Evolutionary conservation across 129 eudicot species (phyloP), one percentile per base, ranked within the genome.

Genomic region (Solidago caesia): DNA sequence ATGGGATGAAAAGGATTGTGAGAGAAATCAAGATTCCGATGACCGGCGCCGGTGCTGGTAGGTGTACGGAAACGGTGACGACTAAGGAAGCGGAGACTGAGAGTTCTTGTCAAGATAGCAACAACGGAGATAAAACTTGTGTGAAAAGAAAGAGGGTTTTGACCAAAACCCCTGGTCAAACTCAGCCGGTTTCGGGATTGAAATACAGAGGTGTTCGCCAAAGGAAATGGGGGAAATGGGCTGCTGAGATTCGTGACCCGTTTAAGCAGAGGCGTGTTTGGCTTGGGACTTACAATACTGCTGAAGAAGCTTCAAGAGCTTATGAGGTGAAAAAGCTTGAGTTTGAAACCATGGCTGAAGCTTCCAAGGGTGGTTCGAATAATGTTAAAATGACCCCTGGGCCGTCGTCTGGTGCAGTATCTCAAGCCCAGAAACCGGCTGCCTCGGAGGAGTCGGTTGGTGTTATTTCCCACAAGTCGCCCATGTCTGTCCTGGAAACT

Each of bases 171-270:
- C 46, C 73, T 0, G 69, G 80, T 72, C 79, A 59, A 42, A 64
- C 65, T 16, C 77, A 73, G 15, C 71, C 73, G 7, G 74, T 29
- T 6, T 58, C 84, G 9, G 68, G 71, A 0, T 29, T 77, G 4
- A 86, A 82, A 47, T 87, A 59, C 80, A 69, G 85, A 51, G 97
- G 97, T 5, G 97, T 91, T 33, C 81, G 97, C 6, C 92, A 81
- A 79, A 70, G 97, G 8, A 88, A 87, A 80, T 91, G 96, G 96
- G 97, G 97, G 0, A 91, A 91, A 77, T 91, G 96, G 96, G 97
- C 97, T 0, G 97, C 97, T 63, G 97, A 91, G 39, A 91, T 91
- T 29, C 89, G 96, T 0, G 96, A 91, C 72, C 97, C 97, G 47
- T 78, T 85, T 70, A 71, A 72, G 58, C 80, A 75, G 1, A 75